Conservation (phyloP, 2,329 filamentous ascomycete species). For the Aspergillus jensenii region DNA sequence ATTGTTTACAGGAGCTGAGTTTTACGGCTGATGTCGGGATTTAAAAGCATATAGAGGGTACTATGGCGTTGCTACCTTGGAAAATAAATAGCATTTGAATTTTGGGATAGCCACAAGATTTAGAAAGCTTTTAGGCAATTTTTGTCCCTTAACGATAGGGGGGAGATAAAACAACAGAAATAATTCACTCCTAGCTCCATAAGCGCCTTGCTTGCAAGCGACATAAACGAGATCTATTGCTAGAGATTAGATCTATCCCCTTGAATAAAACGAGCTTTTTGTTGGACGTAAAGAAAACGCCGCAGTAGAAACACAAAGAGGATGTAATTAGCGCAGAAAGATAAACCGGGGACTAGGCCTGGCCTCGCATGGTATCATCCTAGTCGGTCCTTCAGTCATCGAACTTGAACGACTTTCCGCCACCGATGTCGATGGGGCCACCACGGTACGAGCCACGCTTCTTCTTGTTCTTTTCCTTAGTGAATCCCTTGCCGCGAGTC, state of each 20-base stretch:
- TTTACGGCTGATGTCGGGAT: neutral
- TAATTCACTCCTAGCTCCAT: conserved; percentile 24
- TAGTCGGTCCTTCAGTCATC: conserved; percentile 63
- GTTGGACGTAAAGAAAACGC: neutral
- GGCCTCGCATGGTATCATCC: conserved; percentile 7
- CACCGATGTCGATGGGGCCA: conserved; percentile 78
- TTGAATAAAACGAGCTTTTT: conserved; percentile 6
- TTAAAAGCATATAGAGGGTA: neutral
- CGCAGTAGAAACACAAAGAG: neutral
- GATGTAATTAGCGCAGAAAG: neutral
- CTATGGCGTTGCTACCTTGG: neutral
- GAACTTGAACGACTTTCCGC: conserved; percentile 89
- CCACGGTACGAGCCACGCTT: conserved; percentile 88
- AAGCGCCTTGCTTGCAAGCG: conserved; percentile 31
- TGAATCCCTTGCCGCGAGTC: conserved; percentile 94
- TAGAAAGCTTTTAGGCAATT: neutral
- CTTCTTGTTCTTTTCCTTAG: conserved; percentile 99
- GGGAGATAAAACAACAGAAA: neutral
- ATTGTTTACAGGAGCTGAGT: neutral
- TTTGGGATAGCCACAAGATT: neutral
- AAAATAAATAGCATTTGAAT: neutral
- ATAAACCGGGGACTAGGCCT: neutral
- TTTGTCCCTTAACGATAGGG: neutral
- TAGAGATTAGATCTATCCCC: conserved; percentile 19
- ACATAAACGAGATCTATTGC: conserved; percentile 17